Base-by-base conservation (phyloP, 139 green algal genomes). In the Haematococcus lacustris region DNA sequence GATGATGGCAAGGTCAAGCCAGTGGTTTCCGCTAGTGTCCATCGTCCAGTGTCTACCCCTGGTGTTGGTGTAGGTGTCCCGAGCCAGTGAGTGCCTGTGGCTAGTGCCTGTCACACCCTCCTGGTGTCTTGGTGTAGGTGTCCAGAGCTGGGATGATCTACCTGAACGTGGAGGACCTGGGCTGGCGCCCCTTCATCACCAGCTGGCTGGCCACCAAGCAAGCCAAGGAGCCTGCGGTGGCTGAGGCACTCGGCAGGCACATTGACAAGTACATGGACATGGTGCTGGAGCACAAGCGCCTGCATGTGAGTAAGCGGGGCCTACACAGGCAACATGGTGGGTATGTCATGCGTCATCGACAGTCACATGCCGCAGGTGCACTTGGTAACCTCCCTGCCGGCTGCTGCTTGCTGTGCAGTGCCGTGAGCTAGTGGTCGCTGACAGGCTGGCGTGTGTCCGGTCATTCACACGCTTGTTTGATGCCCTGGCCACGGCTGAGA, bases 121-220 rank as follows among this genome's bases (percentile, higher is more conserved):
- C 13, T 57, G 13, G 21, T 57, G 47, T 57, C 13, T 57, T 21
- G 21, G 47, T 57, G 30, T 33, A 41, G 30, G 89, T 94, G 33
- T 88, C 76, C 3, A 84, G n/a, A 47, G 84, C 86, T 40, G 89
- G 89, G 66, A 94, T 94, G 89, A 91, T 94, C 73, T 94, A 94
- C 76, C 74, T 92, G n/a, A 91, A 94, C 71, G 81, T 89, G 40
- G 88, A 93, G 71, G 88, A 93, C 77, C 80, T 96, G 47, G 89
- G 90, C 68, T 93, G 86, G 86, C 70, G 78, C 38, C 89, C 89
- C 17, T 89, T 84, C 77, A 70, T 94, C 62, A 86, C 79, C 50
- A 83, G 67, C n/a, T 94, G 89, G 89, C 71, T 92, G 28, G 71
- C 71, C 34, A 70, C 64, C 68, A 89, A 84, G 75, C 37, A 26